These are phyloP conservation scores for Monosporascus sp. DNA, from an alignment of 2,329 filamentous ascomycete species.

Conservation along the genomic window DNA sequence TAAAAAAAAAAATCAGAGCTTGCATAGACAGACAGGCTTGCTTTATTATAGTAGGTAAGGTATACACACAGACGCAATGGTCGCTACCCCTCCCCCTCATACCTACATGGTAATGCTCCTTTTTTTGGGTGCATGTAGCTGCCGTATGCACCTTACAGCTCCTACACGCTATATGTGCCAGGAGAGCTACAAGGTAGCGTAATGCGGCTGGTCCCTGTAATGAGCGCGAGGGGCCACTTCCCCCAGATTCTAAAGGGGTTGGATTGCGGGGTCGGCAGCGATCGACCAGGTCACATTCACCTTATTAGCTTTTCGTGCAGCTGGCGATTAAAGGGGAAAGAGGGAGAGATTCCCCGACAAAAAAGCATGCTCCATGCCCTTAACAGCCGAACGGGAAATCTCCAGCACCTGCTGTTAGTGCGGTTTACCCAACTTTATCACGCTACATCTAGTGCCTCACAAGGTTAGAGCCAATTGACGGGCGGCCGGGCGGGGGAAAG, in stretches of 20 bases:
- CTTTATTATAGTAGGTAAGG: neutral
- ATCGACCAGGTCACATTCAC: neutral
- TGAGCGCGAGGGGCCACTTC: neutral
- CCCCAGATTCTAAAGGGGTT: constrained; percentile 2
- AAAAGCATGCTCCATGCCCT: too few relatives aligned
- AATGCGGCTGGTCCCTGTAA: neutral
- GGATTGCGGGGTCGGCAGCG: constrained; percentile 22
- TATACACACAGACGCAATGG: neutral
- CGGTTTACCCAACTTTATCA: too few relatives aligned
- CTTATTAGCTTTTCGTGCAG: neutral
- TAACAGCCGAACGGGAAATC: too few relatives aligned
- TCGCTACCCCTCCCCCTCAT: neutral
- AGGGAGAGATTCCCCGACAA: neutral
- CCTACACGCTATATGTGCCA: neutral
- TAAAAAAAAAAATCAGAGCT: neutral
- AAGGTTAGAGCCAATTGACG: too few relatives aligned
- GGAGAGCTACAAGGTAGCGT: neutral
- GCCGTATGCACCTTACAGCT: neutral
- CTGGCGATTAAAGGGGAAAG: neutral
- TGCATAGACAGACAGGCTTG: neutral
- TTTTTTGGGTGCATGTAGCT: neutral
- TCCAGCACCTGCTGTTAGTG: too few relatives aligned
- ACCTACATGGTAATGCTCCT: neutral
- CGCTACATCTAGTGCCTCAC: too few relatives aligned
- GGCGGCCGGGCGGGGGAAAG: too few relatives aligned